Base-by-base conservation (phyloP, 441 rosid species). In the Corymbia calophylla region DNA sequence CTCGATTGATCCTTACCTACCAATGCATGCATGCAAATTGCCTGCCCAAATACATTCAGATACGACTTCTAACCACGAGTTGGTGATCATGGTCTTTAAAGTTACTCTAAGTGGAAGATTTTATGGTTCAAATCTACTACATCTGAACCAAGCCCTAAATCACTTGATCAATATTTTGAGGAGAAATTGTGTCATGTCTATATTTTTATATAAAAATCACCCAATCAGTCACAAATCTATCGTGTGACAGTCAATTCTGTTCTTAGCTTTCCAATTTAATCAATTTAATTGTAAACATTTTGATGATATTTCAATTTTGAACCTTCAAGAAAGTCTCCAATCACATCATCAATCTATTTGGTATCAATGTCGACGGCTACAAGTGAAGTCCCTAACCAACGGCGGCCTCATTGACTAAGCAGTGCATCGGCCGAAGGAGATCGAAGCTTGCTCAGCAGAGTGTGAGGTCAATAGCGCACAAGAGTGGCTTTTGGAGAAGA, bases 181-280 rank as follows among this genome's bases (percentile, higher is more conserved):
- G 48, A 35, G 10, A 3, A 70, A 70, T 19, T 35, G 47, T 70
- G 27, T 35, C 81, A 19, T 70, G 81, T 35, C 14, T 70, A 35
- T 68, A 19, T 39, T 35, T 21, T 35, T 9, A 35, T 39, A 35
- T 19, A 35, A 70, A 70, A 35, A 70, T 18, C 35, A 19, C 15
- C 4, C 48, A 39, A 39, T 21, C 2, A 1, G 3, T 73, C 1
- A 0, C 39, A 73, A 19, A 39, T 21, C 9, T 68, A 5, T 31
- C 31, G 35, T 31, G 16, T 4, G 23, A 14, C 4, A 31, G 5
- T 66, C 35, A 16, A 66, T 32, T 68, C 7, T 2, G 5, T 68
- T 68, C 5, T 68, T 5, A 31, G 32, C 13, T 68, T 68, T 68
- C 5, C 4, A 68, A 18, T 68, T 66, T 68, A 21, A 23, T 4